A percentile compares a stretch with the other conserved stretches of the same genome.
Evolutionary conservation across 495 filamentous ascomycete genomes (phyloP).

Genomic region (Chaetomium cochliodes): DNA sequence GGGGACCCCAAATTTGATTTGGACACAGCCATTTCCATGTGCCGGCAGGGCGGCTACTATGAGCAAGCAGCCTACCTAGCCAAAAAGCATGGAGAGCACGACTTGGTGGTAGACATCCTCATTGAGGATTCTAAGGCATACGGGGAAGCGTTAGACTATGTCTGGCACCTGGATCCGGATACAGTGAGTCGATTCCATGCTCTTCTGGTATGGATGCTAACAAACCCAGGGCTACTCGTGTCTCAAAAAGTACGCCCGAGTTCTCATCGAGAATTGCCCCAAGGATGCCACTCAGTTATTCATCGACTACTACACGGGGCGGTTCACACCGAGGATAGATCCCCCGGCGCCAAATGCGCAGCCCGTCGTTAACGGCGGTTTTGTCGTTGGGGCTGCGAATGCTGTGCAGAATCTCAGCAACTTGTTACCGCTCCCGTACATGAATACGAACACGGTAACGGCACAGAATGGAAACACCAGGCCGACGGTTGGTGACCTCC

Average conservation of each 20-base stretch:
- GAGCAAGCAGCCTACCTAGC: slow-evolving; percentile 95
- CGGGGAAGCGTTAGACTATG: slow-evolving; percentile 82
- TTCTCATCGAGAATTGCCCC: slow-evolving; percentile 81
- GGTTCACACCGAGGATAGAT: slow-evolving; percentile 71
- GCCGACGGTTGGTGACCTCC: slow-evolving; percentile 39
- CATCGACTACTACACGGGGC: slow-evolving; percentile 87
- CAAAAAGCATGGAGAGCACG: slow-evolving; percentile 89
- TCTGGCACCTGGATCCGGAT: slow-evolving; percentile 83
- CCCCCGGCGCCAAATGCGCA: slow-evolving; percentile 53
- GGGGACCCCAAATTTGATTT: slow-evolving; percentile 95
- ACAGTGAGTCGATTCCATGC: slow-evolving; percentile 51
- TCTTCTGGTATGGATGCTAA: not conserved
- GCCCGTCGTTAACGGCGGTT: slow-evolving; percentile 40
- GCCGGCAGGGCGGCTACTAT: slow-evolving; percentile 94
- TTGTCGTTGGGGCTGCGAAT: slow-evolving; percentile 60
- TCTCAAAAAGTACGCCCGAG: slow-evolving; percentile 92
- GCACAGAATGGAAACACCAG: slow-evolving; percentile 43
- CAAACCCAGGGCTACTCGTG: slow-evolving; percentile 70
- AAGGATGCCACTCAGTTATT: slow-evolving; percentile 78
- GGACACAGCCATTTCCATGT: slow-evolving; percentile 97
- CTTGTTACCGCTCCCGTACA: slow-evolving; percentile 82
- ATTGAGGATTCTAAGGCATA: slow-evolving; percentile 93
- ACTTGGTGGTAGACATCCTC: slow-evolving; percentile 89
- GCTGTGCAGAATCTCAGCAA: slow-evolving; percentile 80
- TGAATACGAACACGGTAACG: slow-evolving; percentile 58